These are phyloP conservation scores for Carex kokanica DNA, from an alignment of 176 grass and related monocot species.

Conservation along the genomic window DNA sequence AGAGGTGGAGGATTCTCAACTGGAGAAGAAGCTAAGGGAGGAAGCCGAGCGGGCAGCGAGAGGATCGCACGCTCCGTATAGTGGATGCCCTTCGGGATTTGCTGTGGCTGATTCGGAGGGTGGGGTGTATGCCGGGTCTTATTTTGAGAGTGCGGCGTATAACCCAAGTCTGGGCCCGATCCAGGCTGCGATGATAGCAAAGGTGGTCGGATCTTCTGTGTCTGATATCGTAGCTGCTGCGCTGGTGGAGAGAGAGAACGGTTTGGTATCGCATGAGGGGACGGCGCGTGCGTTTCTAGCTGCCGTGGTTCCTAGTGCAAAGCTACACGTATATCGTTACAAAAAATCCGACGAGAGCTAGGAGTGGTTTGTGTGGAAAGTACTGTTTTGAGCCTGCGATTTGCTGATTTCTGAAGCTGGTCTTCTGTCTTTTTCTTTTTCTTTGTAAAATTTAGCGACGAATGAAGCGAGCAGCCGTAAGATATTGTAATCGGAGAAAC, in stretches of 20 bases:
- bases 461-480: background rate
- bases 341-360: conserved; percentile 47
- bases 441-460: background rate
- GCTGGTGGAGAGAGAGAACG: conserved; percentile 69
- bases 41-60: conserved; percentile 57
- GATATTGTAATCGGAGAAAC: background rate
- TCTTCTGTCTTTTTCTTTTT: background rate
- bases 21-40: conserved; percentile 38
- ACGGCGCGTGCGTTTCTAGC: conserved; percentile 76
- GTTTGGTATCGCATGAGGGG: conserved; percentile 59
- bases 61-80: conserved; percentile 78
- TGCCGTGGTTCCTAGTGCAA: conserved; percentile 57
- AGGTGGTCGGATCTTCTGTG: conserved; percentile 32
- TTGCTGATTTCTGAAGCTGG: background rate
- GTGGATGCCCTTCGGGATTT: conserved; percentile 66
- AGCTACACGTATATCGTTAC: conserved; percentile 68
- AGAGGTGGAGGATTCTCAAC: conserved; percentile 1
- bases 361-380: background rate
- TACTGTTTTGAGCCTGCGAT: background rate
- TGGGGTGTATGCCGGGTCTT: conserved; percentile 61
- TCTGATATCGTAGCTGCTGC: conserved; percentile 53
- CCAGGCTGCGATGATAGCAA: conserved; percentile 78
- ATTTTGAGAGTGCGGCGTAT: conserved; percentile 76
- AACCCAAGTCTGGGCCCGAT: conserved; percentile 87
- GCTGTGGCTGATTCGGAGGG: conserved; percentile 63